A percentile compares a stretch with the other conserved stretches of the same genome.
These are phyloP conservation scores for Talaromyces piceae DNA, from an alignment of 2,329 filamentous ascomycete species.

Conservation along the genomic window DNA sequence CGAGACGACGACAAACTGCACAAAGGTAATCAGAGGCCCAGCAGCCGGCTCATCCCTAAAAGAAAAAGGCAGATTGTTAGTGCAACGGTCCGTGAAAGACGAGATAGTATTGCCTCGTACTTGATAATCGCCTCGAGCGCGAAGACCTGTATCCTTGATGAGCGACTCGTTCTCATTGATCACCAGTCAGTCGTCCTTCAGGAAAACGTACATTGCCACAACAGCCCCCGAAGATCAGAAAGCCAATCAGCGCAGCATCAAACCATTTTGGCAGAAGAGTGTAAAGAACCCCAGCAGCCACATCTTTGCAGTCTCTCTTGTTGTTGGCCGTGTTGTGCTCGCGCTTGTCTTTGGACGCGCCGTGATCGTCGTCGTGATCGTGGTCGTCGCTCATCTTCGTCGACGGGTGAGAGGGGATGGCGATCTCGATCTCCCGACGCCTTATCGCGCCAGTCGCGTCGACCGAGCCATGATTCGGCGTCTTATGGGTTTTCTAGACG, in stretches of 20 bases:
- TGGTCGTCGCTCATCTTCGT: neutral
- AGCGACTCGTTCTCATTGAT: too few relatives aligned
- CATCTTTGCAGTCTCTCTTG: neutral
- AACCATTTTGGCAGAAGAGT: constrained; percentile 52
- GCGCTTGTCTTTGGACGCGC: neutral
- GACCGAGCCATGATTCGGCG: neutral
- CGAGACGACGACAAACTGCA: constrained; percentile 79
- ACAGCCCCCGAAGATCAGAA: constrained; percentile 89
- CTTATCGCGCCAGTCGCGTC: neutral
- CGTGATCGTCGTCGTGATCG: too few relatives aligned
- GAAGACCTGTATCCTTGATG: constrained; percentile 59
- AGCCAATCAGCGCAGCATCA: constrained; percentile 60
- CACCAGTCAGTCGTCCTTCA: too few relatives aligned
- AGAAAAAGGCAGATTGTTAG: constrained; percentile 15
- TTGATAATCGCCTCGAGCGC: constrained; percentile 91
- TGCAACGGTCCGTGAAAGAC: neutral
- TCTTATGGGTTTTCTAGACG: neutral
- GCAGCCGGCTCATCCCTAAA: constrained; percentile 10
- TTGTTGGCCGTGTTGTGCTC: neutral
- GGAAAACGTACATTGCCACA: constrained; percentile 75
- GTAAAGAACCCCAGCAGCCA: constrained; percentile 20
- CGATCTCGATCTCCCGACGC: neutral
- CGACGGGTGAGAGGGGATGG: neutral
- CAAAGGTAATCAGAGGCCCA: constrained; percentile 82
- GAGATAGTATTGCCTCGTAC: constrained; percentile 46